These are phyloP conservation scores for Penicillium hesseltinei DNA, from an alignment of 2,329 filamentous ascomycete genomes.

Conservation along the genomic window DNA sequence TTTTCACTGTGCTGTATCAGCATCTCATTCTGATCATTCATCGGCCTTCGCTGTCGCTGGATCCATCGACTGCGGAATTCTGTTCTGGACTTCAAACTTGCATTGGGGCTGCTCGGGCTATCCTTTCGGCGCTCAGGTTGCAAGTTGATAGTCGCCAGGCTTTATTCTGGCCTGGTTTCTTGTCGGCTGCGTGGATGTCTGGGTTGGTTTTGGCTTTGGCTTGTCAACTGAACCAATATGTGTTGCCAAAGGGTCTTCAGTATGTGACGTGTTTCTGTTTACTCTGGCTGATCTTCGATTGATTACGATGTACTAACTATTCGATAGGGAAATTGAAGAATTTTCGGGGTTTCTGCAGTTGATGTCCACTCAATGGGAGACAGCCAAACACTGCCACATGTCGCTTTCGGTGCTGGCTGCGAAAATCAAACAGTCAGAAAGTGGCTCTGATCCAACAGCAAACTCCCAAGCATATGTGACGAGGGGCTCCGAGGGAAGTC, in stretches of 20 bases:
- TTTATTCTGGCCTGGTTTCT: conserved; percentile 41
- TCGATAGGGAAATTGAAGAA: conserved; percentile 35
- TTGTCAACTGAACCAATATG: conserved; percentile 42
- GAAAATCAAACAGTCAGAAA: conserved; percentile 29
- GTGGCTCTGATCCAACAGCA: not conserved
- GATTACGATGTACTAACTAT: conserved; percentile 1
- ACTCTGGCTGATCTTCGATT: not conserved
- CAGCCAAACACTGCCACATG: conserved; percentile 40
- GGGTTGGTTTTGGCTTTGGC: conserved; percentile 44
- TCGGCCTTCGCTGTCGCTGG: conserved; percentile 40
- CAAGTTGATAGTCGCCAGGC: conserved; percentile 35
- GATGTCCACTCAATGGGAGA: conserved; percentile 43
- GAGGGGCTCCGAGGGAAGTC: not conserved
- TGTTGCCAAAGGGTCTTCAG: conserved; percentile 33
- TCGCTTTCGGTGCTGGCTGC: conserved; percentile 34
- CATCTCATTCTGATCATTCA: conserved; percentile 43
- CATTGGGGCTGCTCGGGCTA: conserved; percentile 41
- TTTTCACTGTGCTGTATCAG: conserved; percentile 45
- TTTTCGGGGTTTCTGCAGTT: conserved; percentile 33
- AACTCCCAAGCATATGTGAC: conserved; percentile 13
- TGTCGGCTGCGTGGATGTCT: conserved; percentile 44
- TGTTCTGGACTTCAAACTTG: conserved; percentile 43
- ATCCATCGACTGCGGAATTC: conserved; percentile 40
- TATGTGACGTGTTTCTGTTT: conserved; percentile 15
- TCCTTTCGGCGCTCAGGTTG: conserved; percentile 36